Conservation (phyloP, 345 rosid species). For the Ricinus communis region DNA sequence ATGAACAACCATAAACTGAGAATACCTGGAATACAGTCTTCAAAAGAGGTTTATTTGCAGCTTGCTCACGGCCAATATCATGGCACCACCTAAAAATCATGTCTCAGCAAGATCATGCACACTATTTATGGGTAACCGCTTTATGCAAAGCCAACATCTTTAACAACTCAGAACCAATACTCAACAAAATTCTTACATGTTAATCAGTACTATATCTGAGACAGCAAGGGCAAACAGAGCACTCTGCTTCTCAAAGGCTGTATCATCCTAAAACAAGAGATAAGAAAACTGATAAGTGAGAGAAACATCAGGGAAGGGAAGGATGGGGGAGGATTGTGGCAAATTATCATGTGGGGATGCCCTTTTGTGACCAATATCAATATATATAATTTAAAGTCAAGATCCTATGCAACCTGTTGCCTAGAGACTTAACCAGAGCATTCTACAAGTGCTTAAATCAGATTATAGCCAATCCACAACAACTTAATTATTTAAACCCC, state of each 20-base stretch:
- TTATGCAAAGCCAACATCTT: background rate
- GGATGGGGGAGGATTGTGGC: background rate
- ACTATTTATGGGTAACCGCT: slow-evolving; percentile 10
- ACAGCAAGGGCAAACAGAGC: slow-evolving; percentile 98
- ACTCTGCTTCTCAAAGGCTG: slow-evolving; percentile 99
- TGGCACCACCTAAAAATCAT: slow-evolving; percentile 93
- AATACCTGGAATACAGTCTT: slow-evolving; percentile 98
- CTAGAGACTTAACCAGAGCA: background rate
- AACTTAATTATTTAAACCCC: background rate
- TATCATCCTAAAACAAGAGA: slow-evolving; percentile 69
- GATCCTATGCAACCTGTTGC: background rate
- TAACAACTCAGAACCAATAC: slow-evolving; percentile 1
- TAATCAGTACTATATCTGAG: slow-evolving; percentile 95
- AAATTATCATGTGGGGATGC: background rate
- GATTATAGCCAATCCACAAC: no score
- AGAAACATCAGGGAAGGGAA: slow-evolving; percentile 22
- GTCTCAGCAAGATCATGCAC: slow-evolving; percentile 14
- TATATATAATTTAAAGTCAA: slow-evolving; percentile 2
- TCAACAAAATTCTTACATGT: slow-evolving; percentile 64
- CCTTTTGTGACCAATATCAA: background rate
- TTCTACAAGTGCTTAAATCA: no score
- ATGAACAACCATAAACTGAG: slow-evolving; percentile 14
- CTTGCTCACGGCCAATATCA: slow-evolving; percentile 99
- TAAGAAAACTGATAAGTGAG: slow-evolving; percentile 10
- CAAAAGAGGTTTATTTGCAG: slow-evolving; percentile 97